These are phyloP conservation scores for Apiospora saccharicola DNA, from an alignment of 2,329 filamentous ascomycete genomes.

Conservation along the genomic window DNA sequence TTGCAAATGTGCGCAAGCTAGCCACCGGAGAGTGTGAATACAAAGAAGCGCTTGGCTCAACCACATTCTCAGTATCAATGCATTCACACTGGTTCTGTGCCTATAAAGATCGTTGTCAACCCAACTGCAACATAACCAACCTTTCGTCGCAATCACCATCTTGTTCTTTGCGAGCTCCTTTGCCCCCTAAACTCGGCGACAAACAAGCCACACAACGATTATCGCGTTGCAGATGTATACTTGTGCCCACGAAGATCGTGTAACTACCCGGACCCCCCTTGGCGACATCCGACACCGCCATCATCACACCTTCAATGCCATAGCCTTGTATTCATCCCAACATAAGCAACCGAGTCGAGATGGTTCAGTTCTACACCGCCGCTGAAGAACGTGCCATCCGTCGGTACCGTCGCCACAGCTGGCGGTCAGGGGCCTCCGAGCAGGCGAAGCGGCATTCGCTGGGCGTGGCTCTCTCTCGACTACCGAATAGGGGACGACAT, in stretches of 20 bases:
- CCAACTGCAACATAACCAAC: background rate
- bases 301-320: too few species aligned
- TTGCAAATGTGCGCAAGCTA: background rate
- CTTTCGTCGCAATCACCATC: background rate
- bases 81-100: background rate
- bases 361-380: background rate
- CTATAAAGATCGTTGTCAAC: background rate
- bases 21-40: background rate
- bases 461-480: slow-evolving; percentile 24
- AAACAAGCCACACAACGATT: background rate
- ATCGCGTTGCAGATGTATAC: background rate
- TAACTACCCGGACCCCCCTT: background rate
- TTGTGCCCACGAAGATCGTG: background rate
- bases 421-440: slow-evolving; percentile 28
- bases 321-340: too few species aligned
- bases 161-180: background rate
- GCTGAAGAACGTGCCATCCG: background rate
- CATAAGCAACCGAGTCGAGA: background rate
- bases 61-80: background rate
- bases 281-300: too few species aligned
- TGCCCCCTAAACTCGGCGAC: background rate
- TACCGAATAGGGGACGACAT: background rate
- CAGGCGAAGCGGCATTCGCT: slow-evolving; percentile 28
- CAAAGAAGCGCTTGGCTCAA: slow-evolving; percentile 18
- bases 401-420: background rate